Percentiles rank a stretch among this genome's conserved stretches.
These are phyloP conservation scores for Cryoendolithus antarcticus DNA, from an alignment of 2,329 filamentous ascomycete species.

Conservation along the genomic window DNA sequence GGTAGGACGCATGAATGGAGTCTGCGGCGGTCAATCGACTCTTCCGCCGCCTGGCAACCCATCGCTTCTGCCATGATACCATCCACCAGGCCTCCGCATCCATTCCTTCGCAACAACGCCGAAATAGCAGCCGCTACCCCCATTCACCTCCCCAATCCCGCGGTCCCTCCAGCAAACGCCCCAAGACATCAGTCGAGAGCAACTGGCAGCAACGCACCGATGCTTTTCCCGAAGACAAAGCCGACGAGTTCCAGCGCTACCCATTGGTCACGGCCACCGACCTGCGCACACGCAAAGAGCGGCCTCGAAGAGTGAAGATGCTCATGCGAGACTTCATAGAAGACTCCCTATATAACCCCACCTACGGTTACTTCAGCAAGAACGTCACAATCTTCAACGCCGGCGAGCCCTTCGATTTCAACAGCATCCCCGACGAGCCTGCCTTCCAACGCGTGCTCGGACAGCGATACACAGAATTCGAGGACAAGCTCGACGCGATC, in stretches of 20 bases:
- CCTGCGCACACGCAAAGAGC: slow-evolving; percentile 56
- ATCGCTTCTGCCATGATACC: slow-evolving; percentile 39
- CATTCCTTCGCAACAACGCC: slow-evolving; percentile 4
- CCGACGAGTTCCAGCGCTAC: slow-evolving; percentile 67
- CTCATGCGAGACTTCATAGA: slow-evolving; percentile 95
- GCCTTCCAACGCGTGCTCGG: slow-evolving; percentile 70
- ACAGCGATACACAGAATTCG: slow-evolving; percentile 75
- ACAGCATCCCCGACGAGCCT: slow-evolving; percentile 64
- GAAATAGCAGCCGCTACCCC: slow-evolving; percentile 3
- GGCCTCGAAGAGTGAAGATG: slow-evolving; percentile 90
- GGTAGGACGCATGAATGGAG: slow-evolving; percentile 49
- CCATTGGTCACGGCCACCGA: slow-evolving; percentile 77
- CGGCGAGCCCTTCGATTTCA: slow-evolving; percentile 84
- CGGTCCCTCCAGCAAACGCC: slow-evolving; percentile 8
- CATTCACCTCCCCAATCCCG: slow-evolving; percentile 1
- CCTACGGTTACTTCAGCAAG: slow-evolving; percentile 23
- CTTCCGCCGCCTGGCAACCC: slow-evolving; percentile 74
- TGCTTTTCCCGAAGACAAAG: slow-evolving; percentile 62
- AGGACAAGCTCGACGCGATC: slow-evolving; percentile 68
- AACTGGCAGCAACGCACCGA: slow-evolving; percentile 78
- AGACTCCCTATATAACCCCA: slow-evolving; percentile 41
- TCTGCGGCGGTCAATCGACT: slow-evolving; percentile 65
- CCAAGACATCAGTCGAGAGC: slow-evolving; percentile 45
- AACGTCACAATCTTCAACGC: slow-evolving; percentile 59
- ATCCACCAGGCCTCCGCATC: slow-evolving; percentile 36